Percentiles rank a stretch among this genome's conserved stretches.
Evolutionary conservation across 116 monocot genomes (phyloP).

Genomic region (Posidonia oceanica): DNA sequence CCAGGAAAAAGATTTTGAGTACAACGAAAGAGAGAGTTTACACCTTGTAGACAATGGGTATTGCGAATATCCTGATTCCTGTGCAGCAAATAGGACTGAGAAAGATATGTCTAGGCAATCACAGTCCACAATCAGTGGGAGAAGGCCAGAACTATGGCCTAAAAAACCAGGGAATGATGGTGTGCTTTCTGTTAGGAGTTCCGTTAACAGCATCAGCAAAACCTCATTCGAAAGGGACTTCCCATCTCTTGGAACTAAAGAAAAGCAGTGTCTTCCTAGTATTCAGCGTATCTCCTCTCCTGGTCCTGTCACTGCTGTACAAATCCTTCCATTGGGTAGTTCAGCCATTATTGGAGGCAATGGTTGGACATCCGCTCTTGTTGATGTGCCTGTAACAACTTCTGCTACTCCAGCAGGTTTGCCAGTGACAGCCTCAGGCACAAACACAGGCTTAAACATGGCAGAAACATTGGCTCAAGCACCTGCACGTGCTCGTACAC

Average conservation of each 20-base stretch:
- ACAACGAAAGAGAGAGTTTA: constrained; percentile 31
- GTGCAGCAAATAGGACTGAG: constrained; percentile 17
- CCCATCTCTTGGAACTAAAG: constrained; percentile 64
- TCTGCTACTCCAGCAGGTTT: constrained; percentile 12
- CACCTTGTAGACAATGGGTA: constrained; percentile 1
- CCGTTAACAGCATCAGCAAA: constrained; percentile 14
- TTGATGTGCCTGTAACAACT: constrained; percentile 34
- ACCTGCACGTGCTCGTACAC: constrained; percentile 40
- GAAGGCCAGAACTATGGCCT: constrained; percentile 17
- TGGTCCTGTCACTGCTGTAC: constrained; percentile 29
- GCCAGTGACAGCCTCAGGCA: constrained; percentile 3
- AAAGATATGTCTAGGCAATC: constrained; percentile 38
- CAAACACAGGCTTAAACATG: constrained; percentile 53
- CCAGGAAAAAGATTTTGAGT: constrained; percentile 33
- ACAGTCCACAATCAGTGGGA: constrained; percentile 32
- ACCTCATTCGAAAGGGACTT: constrained; percentile 59
- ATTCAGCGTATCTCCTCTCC: constrained; percentile 38
- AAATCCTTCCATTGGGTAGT: constrained; percentile 25
- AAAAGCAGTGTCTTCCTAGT: constrained; percentile 30
- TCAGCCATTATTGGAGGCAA: constrained; percentile 29
- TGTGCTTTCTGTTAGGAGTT: constrained; percentile 18
- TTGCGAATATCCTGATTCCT: constrained; percentile 24
- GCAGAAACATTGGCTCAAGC: constrained; percentile 76
- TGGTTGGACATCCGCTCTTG: constrained; percentile 71
- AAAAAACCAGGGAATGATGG: constrained; percentile 26